Evolutionary conservation across 306 rosid genomes (phyloP).

Genomic region (Hippophae rhamnoides): DNA sequence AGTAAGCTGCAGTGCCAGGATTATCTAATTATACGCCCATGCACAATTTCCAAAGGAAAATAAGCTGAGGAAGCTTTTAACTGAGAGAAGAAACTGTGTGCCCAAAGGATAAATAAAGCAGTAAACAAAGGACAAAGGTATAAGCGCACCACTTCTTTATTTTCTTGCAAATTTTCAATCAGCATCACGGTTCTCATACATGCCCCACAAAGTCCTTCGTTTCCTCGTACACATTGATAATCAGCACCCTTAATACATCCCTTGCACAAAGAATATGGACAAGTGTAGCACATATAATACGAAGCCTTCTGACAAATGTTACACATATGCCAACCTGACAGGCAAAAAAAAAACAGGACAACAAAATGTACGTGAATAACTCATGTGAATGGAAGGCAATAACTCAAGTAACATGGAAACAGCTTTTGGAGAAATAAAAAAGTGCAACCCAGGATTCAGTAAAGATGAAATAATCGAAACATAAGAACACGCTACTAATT

Average conservation of each 20-base stretch:
- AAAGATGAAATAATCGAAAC: too few relatives aligned
- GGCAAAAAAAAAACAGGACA: conserved; percentile 8
- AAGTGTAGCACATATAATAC: conserved; percentile 88
- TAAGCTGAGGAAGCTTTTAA: background rate
- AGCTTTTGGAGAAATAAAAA: too few relatives aligned
- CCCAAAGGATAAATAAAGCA: background rate
- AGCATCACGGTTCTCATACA: conserved; percentile 90
- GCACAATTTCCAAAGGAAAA: conserved; percentile 2
- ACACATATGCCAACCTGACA: conserved; percentile 97
- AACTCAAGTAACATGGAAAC: too few relatives aligned
- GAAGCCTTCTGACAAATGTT: conserved; percentile 71
- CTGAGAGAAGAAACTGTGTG: background rate
- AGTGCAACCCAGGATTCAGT: too few relatives aligned
- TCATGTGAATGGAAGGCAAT: too few relatives aligned
- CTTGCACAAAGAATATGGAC: conserved; percentile 86
- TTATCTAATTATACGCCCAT: background rate
- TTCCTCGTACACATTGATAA: conserved; percentile 72
- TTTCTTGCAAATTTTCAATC: conserved; percentile 59
- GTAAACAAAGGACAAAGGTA: conserved; percentile 15
- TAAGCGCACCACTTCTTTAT: conserved; percentile 58
- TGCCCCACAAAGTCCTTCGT: conserved; percentile 76
- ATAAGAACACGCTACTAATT: too few relatives aligned
- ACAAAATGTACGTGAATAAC: background rate
- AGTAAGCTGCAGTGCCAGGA: background rate
- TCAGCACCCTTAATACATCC: conserved; percentile 73